phyloP scores from a whole-genome alignment of 192 early-diverging fungal species.

The Backusella tuberculispora region DNA sequence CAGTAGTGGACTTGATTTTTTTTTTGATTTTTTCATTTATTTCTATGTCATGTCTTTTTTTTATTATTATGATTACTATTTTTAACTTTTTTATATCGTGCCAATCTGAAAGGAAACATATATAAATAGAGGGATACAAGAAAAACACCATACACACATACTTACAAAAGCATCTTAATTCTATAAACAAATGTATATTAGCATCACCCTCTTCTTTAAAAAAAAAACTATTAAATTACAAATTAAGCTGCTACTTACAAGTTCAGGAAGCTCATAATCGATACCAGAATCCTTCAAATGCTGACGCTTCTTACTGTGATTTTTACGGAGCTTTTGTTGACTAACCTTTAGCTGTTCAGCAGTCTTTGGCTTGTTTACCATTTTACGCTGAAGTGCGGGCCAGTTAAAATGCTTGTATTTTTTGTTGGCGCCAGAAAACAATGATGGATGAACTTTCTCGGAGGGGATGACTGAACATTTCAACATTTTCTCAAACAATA shows the following conservation, averaged over 20 bases:
- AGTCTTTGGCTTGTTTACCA: slow-evolving; percentile 69
- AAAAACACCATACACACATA: not conserved
- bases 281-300: slow-evolving; percentile 73
- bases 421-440: slow-evolving; percentile 76
- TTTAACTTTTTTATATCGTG: slow-evolving; percentile 11
- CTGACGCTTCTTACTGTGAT: slow-evolving; percentile 59
- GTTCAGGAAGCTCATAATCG: slow-evolving; percentile 90
- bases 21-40: not conserved
- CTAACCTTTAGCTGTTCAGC: slow-evolving; percentile 46
- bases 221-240: not conserved
- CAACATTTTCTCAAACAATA: slow-evolving; percentile 79
- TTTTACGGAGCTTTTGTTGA: slow-evolving; percentile 52
- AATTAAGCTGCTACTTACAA: slow-evolving; percentile 43
- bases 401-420: slow-evolving; percentile 67
- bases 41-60: not conserved
- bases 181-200: not conserved
- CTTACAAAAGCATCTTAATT: not conserved
- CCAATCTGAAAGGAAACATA: slow-evolving; percentile 13
- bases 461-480: slow-evolving; percentile 76
- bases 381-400: slow-evolving; percentile 58
- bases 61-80: slow-evolving; percentile 5
- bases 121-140: not conserved
- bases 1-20: not conserved
- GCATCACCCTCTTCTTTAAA: not conserved
- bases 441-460: slow-evolving; percentile 73